Conservation (phyloP, 139 green algal genomes). For the Chlamydomonas schloesseri region DNA sequence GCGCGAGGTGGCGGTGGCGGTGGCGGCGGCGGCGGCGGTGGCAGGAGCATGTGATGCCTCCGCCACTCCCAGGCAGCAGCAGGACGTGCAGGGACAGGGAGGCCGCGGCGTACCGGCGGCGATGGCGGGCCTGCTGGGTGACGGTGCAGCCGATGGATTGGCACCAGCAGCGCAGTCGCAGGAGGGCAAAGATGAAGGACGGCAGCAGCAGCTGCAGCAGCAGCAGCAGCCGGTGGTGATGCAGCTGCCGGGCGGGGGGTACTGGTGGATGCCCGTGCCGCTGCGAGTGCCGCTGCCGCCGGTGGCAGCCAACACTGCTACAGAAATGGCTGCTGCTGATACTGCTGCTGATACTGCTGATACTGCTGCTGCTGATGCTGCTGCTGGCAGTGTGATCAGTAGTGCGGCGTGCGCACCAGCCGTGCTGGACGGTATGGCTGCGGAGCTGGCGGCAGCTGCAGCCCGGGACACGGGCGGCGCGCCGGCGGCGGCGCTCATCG, state of each 20-base stretch:
- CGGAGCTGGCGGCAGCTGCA: neutral
- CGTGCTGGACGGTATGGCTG: neutral
- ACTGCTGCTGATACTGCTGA: neutral
- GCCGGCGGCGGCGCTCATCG: neutral
- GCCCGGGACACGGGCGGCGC: neutral
- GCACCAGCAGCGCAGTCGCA: neutral
- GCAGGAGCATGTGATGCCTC: too few relatives aligned
- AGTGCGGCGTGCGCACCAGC: neutral
- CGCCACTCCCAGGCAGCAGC: too few relatives aligned
- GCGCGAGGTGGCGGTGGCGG: too few relatives aligned
- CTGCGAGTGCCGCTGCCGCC: neutral
- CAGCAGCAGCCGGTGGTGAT: too few relatives aligned
- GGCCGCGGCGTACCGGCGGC: too few relatives aligned
- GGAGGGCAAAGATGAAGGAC: too few relatives aligned
- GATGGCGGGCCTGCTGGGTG: too few relatives aligned
- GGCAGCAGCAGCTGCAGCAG: too few relatives aligned
- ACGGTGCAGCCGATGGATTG: neutral
- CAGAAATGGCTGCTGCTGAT: too few relatives aligned
- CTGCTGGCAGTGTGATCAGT: neutral
- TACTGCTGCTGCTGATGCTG: neutral
- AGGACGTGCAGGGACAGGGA: too few relatives aligned
- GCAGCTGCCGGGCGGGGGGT: neutral
- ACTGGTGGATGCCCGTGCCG: conserved; percentile 1
- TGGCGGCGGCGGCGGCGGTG: too few relatives aligned
- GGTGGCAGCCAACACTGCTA: too few relatives aligned